A percentile compares a stretch with the other conserved stretches of the same genome.
phyloP scores from a whole-genome alignment of 768 basidiomycete species.

The Lentinula edodes region DNA sequence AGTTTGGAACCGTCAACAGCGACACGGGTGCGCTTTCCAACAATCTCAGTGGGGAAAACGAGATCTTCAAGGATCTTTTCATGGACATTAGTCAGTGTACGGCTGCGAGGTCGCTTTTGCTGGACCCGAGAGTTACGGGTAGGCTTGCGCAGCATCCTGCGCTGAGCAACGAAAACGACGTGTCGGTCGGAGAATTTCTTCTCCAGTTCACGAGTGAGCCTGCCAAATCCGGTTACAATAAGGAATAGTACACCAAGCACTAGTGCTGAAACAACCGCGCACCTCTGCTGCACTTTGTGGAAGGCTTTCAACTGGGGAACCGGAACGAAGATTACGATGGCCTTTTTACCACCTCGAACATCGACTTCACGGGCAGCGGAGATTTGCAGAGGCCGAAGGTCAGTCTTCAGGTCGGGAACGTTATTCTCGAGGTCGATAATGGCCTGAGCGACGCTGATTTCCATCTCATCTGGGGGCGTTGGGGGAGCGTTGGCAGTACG shows the following conservation, averaged over 20 bases:
- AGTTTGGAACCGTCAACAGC: slow-evolving; percentile 91
- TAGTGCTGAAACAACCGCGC: slow-evolving; percentile 16
- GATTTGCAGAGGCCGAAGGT: slow-evolving; percentile 94
- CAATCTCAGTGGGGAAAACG: slow-evolving; percentile 98
- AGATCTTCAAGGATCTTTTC: slow-evolving; percentile 99
- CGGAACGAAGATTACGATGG: slow-evolving; percentile 97
- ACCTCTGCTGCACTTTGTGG: slow-evolving; percentile 98
- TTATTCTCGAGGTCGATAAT: slow-evolving; percentile 97
- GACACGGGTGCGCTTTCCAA: slow-evolving; percentile 96
- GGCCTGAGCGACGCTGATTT: slow-evolving; percentile 90
- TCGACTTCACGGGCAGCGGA: slow-evolving; percentile 98
- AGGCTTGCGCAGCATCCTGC: slow-evolving; percentile 96
- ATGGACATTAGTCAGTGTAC: slow-evolving; percentile 96
- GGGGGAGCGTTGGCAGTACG: slow-evolving; percentile 95
- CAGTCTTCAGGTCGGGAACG: slow-evolving; percentile 95
- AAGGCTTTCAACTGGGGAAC: slow-evolving; percentile 97
- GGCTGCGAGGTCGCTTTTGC: slow-evolving; percentile 95
- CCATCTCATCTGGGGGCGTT: slow-evolving; percentile 85
- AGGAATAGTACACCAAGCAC: neutral
- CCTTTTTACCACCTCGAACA: slow-evolving; percentile 99
- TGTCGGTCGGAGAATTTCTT: slow-evolving; percentile 99
- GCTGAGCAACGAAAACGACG: slow-evolving; percentile 98
- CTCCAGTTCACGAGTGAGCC: slow-evolving; percentile 97
- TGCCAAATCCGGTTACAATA: slow-evolving; percentile 24
- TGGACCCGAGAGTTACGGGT: slow-evolving; percentile 87